A percentile compares a stretch with the other conserved stretches of the same genome.
These are phyloP conservation scores for Rhynchosporium secalis DNA, from an alignment of 2,329 filamentous ascomycete genomes.

Conservation along the genomic window DNA sequence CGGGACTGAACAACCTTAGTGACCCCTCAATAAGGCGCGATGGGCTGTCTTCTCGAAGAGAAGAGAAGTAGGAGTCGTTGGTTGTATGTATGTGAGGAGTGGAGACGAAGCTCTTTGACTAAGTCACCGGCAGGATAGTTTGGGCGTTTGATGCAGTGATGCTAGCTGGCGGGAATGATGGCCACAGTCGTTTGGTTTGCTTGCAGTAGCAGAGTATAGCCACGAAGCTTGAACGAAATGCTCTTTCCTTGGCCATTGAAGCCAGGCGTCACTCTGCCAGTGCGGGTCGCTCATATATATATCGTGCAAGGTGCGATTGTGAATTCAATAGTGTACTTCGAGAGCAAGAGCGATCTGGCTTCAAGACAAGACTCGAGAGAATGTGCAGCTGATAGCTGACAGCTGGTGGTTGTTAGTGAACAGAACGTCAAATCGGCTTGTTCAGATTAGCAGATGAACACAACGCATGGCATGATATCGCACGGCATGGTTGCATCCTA, in stretches of 20 bases:
- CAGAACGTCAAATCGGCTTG: neutral
- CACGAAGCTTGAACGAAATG: neutral
- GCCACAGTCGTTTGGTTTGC: neutral
- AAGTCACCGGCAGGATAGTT: conserved; percentile 4
- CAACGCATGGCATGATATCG: conserved; percentile 6
- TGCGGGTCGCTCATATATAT: conserved; percentile 8
- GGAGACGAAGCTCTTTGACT: conserved; percentile 12
- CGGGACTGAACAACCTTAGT: neutral
- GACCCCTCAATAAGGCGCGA: conserved; percentile 9
- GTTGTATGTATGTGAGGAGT: neutral
- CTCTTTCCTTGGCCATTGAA: conserved; percentile 6
- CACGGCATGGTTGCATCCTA: neutral
- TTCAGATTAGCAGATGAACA: conserved; percentile 6
- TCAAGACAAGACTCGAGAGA: neutral
- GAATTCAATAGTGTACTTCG: neutral
- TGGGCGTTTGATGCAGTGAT: neutral
- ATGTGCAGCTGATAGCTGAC: neutral
- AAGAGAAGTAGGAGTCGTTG: conserved; percentile 4
- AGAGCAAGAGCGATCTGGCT: conserved; percentile 11
- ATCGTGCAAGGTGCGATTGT: conserved; percentile 5
- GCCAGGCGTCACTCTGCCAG: neutral
- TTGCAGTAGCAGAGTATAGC: neutral
- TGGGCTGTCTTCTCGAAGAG: conserved; percentile 5
- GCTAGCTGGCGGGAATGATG: neutral
- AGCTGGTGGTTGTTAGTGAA: neutral